These are phyloP conservation scores for Eutrema japonicum DNA, from an alignment of 345 rosid genomes.

Conservation along the genomic window DNA sequence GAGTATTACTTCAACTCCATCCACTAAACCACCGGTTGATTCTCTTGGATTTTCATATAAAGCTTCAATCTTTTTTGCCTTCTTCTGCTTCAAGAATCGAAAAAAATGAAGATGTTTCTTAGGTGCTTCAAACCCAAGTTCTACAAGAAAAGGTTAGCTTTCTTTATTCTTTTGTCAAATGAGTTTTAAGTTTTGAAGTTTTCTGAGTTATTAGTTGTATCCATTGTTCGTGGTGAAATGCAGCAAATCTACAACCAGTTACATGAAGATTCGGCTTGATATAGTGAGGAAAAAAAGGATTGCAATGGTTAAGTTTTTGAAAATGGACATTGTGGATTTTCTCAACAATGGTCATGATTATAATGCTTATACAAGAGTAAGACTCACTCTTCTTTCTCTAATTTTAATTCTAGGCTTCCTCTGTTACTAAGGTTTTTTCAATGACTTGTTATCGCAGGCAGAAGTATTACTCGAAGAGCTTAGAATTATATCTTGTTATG, in stretches of 20 bases:
- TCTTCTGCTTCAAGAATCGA: constrained; percentile 5
- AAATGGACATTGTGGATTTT: constrained; percentile 75
- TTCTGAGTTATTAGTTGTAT: background rate
- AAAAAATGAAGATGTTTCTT: constrained; percentile 34
- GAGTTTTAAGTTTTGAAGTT: background rate
- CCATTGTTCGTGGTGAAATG: constrained; percentile 18
- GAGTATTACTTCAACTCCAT: constrained; percentile 31
- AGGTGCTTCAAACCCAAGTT: constrained; percentile 45
- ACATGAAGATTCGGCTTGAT: constrained; percentile 63
- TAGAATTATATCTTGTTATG: constrained; percentile 59
- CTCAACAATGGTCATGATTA: constrained; percentile 58
- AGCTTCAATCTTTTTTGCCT: background rate
- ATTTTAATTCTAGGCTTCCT: background rate
- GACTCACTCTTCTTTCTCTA: constrained; percentile 9
- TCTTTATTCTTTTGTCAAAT: background rate
- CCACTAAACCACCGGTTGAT: constrained; percentile 36
- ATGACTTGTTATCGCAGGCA: constrained; percentile 52
- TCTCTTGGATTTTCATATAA: constrained; percentile 26
- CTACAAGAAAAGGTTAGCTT: constrained; percentile 45
- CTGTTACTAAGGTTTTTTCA: background rate
- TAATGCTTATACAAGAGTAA: constrained; percentile 81
- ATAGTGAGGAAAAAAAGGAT: constrained; percentile 61
- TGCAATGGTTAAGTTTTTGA: constrained; percentile 58
- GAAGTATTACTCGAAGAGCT: constrained; percentile 71
- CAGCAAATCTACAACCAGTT: constrained; percentile 65